phyloP scores from a whole-genome alignment of 2,329 filamentous ascomycete species.

The Trichophyton mentagrophytes region DNA sequence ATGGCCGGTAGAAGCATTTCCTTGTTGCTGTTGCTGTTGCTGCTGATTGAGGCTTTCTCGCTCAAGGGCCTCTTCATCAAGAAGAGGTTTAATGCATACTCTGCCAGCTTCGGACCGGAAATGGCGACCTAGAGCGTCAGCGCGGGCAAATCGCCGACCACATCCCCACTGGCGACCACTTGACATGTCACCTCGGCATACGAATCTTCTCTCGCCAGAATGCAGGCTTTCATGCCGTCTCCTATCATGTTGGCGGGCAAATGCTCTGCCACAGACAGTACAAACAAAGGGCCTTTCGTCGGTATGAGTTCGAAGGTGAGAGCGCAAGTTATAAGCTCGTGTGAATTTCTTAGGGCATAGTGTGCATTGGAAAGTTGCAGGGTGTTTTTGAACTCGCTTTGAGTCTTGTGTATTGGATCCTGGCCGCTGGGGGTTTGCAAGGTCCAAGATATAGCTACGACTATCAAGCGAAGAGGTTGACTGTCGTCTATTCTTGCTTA shows the following conservation, averaged over 20 bases:
- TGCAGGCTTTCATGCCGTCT: conserved; percentile 95
- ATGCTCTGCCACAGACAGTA: conserved; percentile 91
- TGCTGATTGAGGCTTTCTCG: conserved; percentile 63
- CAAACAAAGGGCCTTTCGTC: conserved; percentile 96
- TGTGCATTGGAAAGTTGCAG: conserved; percentile 88
- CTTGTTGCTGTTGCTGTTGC: conserved; percentile 57
- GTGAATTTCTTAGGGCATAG: conserved; percentile 94
- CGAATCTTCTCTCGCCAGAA: conserved; percentile 96
- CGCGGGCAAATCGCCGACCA: conserved; percentile 80
- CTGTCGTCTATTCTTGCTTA: conserved; percentile 30
- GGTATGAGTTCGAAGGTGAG: conserved; percentile 88
- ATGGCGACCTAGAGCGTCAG: conserved; percentile 85
- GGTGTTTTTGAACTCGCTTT: conserved; percentile 92
- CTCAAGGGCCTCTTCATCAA: conserved; percentile 85
- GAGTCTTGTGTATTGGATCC: conserved; percentile 47
- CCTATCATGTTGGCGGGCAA: conserved; percentile 90
- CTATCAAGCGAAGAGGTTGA: conserved; percentile 40
- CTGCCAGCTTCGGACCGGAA: conserved; percentile 92
- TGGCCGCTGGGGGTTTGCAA: conserved; percentile 78
- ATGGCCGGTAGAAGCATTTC: conserved; percentile 37
- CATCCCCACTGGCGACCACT: conserved; percentile 81
- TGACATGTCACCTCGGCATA: conserved; percentile 84
- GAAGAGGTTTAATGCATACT: conserved; percentile 90
- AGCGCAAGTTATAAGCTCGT: conserved; percentile 88
- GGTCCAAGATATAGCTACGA: conserved; percentile 70